Evolutionary conservation across 2,329 filamentous ascomycete genomes (phyloP), one percentile per base, ranked within the genome.

Genomic region (Aaosphaeria pasadenensis): DNA sequence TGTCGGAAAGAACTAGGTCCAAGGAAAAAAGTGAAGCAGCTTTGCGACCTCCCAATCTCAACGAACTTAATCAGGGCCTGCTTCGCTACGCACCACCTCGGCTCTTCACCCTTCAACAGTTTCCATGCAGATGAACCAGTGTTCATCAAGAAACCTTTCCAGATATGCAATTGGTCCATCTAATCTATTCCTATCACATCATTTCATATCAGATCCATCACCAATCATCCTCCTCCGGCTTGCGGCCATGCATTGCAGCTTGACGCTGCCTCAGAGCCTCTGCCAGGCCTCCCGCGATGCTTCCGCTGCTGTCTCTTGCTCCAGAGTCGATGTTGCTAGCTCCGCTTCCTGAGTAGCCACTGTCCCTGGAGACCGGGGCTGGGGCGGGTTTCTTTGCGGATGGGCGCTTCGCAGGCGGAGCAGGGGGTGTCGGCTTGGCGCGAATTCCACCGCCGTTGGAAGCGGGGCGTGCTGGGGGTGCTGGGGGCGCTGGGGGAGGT

Each of bases 351-450:
- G 69, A 71, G 51, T 77, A 77, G 11, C 74, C 76, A 46, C 72
- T 75, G 54, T 96, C 91, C 44, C 92, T 82, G 32, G 87, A 83
- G 47, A 84, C 78, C 41, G 75, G 83, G 42, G 82, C 77, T 11
- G 84, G 79, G 0, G 80, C 83, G 1, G 89, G 85, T 71, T 94
- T 95, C 51, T 85, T 84, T 28, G 81, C 66, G 36, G 79, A 84
- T 1, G 91, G 91, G 24, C 92, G 81, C 74, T 95, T 96, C 9
- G 83, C 84, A 2, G 89, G 91, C 24, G 87, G 89, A 28, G 85
- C 84, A 3, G 89, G 89, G 2, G 89, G 87, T 7, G 83, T 81
- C 0, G 87, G 83, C 70, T 91, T 91, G 42, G 73, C 76, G 52
- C 77, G 79, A 36, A 62, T 56, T 40, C 74, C 71, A 24, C 17